Base-by-base conservation (phyloP, 2,329 filamentous ascomycete species). In the Tetracladium maxilliforme region DNA sequence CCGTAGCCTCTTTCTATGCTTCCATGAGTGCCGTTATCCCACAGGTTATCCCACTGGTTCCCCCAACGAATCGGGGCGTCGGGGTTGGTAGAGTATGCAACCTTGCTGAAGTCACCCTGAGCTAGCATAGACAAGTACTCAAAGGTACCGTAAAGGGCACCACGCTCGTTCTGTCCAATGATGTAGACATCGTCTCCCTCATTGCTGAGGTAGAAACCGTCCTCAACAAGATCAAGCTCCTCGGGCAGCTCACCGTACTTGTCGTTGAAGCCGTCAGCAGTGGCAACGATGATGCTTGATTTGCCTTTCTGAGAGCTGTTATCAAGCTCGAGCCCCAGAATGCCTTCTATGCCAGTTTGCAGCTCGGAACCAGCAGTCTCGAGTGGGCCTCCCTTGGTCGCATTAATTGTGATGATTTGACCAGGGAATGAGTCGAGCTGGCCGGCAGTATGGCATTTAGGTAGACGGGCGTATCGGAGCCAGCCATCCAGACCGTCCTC, bases 11-110 rank as follows among this genome's bases (percentile, higher is more conserved):
- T 55, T 42, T 80, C 75, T 22, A 81, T 70, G 20, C 59, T 69
- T 9, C 73, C 63, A n/a, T n/a, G n/a, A n/a, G n/a, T n/a, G n/a
- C n/a, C n/a, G n/a, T n/a, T n/a, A n/a, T n/a, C n/a, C 30, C 74
- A 63, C 42, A 80, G 52, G 34, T 81, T 79, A 41, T 81, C 72
- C 75, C 75, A 81, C 34, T 81, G 64, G 38, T 81, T 80, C 1
- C 69, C 62, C 75, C 74, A 80, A 33, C 75, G 60, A 21, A 81
- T 63, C 0, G 64, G 64, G 0, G 64, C 68, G 29, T 60, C 56
- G 0, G 72, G 71, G 33, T 64, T 75, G 7, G 58, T 60, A 3
- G 57, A 47, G 23, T 58, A 57, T 5, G 57, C 42, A 1, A 58
- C 52, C 2, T 52, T 35, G 1, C 56, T 54, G 30, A 68, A 51